Percentiles rank a stretch among this genome's conserved stretches.
These are phyloP conservation scores for Suillus subaureus DNA, from an alignment of 768 basidiomycete species.

Conservation along the genomic window DNA sequence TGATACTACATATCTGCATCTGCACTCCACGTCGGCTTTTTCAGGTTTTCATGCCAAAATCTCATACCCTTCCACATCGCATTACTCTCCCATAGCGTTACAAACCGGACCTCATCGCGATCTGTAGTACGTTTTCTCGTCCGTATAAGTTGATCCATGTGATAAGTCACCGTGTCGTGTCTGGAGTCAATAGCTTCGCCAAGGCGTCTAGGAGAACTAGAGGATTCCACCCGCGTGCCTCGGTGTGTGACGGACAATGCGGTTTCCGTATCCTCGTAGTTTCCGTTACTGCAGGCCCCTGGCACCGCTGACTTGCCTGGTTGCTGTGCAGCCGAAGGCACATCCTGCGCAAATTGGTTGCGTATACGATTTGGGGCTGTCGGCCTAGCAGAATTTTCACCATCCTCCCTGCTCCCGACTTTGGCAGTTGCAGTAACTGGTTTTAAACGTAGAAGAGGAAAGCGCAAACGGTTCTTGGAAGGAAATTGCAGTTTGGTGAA, in stretches of 20 bases:
- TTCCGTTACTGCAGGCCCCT: neutral
- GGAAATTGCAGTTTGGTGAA: slow-evolving; percentile 25
- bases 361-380: too few species aligned
- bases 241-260: neutral
- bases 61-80: slow-evolving; percentile 4
- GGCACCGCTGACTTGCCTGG: too few species aligned
- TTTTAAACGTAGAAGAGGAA: slow-evolving; percentile 6
- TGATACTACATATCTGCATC: neutral
- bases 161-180: neutral
- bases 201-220: neutral
- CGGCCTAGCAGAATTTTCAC: neutral
- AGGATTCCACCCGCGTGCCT: neutral
- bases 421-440: neutral
- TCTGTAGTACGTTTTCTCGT: neutral
- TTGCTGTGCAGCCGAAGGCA: neutral
- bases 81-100: slow-evolving; percentile 1
- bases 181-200: neutral
- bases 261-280: neutral
- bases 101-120: neutral
- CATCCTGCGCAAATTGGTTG: neutral
- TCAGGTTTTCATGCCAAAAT: slow-evolving; percentile 2
- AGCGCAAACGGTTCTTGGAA: slow-evolving; percentile 15
- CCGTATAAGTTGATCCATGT: slow-evolving; percentile 3
- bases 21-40: neutral
- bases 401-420: neutral